phyloP scores from a whole-genome alignment of 139 green algal genomes.

The Coelastrella sp. region DNA sequence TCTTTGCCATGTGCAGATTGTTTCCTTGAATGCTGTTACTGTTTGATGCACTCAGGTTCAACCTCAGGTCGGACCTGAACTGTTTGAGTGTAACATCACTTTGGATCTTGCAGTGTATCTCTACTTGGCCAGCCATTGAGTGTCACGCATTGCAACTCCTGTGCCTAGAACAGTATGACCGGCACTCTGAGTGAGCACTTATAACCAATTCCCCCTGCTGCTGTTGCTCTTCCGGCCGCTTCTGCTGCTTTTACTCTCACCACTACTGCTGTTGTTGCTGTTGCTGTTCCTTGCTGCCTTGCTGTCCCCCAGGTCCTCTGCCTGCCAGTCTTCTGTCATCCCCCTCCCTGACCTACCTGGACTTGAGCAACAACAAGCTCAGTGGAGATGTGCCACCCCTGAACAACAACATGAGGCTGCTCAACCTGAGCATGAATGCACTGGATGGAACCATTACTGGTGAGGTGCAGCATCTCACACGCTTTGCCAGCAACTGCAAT shows the following conservation, averaged over 20 bases:
- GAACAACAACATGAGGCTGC: background rate
- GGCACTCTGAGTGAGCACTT: no score
- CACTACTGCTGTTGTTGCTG: background rate
- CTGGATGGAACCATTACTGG: constrained; percentile 19
- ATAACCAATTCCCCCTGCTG: no score
- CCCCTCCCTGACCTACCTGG: background rate
- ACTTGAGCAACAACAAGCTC: constrained; percentile 17
- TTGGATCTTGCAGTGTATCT: no score
- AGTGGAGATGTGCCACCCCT: background rate
- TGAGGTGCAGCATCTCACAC: background rate
- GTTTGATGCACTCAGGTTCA: background rate
- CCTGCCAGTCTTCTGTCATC: constrained; percentile 3
- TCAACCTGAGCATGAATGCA: constrained; percentile 17
- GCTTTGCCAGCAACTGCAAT: no score
- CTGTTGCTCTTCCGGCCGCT: no score
- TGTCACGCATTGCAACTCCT: background rate
- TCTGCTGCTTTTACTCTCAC: no score
- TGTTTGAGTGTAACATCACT: no score
- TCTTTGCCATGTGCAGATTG: no score
- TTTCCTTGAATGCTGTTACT: no score
- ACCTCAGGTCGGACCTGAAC: no score
- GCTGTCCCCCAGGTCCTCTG: background rate
- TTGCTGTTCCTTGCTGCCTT: background rate
- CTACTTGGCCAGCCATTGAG: no score
- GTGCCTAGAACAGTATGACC: background rate